A percentile compares a stretch with the other conserved stretches of the same genome.
Conservation (phyloP, 1,284 basidiomycete species). For the Psilocybe mexicana region DNA sequence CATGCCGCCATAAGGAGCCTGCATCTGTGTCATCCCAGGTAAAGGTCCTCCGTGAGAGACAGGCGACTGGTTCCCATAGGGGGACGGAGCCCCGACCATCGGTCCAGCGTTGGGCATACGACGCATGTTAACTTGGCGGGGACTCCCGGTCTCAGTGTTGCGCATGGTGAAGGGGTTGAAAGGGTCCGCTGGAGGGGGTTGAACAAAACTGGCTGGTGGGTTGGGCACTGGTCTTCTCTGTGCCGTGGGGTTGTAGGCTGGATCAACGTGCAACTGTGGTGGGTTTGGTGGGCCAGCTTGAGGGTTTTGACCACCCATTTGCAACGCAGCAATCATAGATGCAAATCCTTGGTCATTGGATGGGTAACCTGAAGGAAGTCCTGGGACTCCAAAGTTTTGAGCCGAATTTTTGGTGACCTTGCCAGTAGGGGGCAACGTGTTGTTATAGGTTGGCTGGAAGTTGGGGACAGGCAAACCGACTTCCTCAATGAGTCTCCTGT, state of each 20-base stretch:
- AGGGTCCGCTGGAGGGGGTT: constrained; percentile 60
- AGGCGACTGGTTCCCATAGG: constrained; percentile 64
- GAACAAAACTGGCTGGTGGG: constrained; percentile 52
- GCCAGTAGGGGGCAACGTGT: constrained; percentile 59
- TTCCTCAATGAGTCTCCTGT: constrained; percentile 90
- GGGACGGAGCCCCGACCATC: constrained; percentile 40
- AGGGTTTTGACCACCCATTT: constrained; percentile 83
- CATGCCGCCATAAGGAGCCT: constrained; percentile 62
- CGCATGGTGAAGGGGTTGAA: constrained; percentile 76
- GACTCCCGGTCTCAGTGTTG: constrained; percentile 57
- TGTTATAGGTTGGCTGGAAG: constrained; percentile 75
- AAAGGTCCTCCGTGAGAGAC: constrained; percentile 55
- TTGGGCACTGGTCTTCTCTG: constrained; percentile 49
- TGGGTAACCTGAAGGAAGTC: constrained; percentile 75
- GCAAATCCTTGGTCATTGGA: constrained; percentile 79
- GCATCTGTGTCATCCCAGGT: constrained; percentile 61
- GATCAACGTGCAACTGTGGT: constrained; percentile 70
- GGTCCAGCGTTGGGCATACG: constrained; percentile 46
- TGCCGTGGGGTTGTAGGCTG: constrained; percentile 47
- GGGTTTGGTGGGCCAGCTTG: constrained; percentile 77
- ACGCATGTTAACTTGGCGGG: constrained; percentile 48
- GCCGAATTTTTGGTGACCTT: constrained; percentile 61
- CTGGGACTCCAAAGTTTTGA: constrained; percentile 66
- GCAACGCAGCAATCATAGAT: constrained; percentile 85
- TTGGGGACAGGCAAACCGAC: constrained; percentile 89